phyloP scores from a whole-genome alignment of 179 eudicot genomes.

The Silene vulgaris region DNA sequence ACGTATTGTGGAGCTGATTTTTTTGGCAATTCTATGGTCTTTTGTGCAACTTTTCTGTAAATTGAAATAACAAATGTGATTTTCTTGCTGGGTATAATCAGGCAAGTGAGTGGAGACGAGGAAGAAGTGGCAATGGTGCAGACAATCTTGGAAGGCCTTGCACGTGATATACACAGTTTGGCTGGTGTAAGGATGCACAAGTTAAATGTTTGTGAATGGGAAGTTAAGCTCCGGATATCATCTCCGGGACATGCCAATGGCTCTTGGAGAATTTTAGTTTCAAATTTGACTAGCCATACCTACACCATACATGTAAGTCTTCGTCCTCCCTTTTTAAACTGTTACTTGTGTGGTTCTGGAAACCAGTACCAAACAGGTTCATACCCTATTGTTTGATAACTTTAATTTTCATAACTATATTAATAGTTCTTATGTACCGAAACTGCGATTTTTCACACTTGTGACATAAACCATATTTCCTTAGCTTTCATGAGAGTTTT shows the following conservation, averaged over 20 bases:
- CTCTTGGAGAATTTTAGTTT: slow-evolving; percentile 83
- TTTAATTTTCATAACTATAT: no score
- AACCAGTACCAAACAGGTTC: background rate
- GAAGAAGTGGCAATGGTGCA: slow-evolving; percentile 61
- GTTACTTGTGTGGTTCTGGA: background rate
- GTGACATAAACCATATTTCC: background rate
- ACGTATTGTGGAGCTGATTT: background rate
- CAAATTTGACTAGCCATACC: slow-evolving; percentile 92
- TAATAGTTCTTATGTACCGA: background rate
- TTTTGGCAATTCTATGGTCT: background rate
- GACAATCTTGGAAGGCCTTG: slow-evolving; percentile 60
- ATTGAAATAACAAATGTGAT: background rate
- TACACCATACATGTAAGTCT: slow-evolving; percentile 79
- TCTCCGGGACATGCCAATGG: slow-evolving; percentile 79
- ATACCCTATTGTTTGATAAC: no score
- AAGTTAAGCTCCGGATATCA: slow-evolving; percentile 81
- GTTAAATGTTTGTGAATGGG: slow-evolving; percentile 93
- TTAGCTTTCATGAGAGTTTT: background rate
- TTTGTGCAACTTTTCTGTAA: slow-evolving; percentile 9
- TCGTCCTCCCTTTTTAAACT: background rate
- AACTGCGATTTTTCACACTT: background rate
- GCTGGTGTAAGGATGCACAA: slow-evolving; percentile 88
- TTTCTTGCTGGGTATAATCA: slow-evolving; percentile 26
- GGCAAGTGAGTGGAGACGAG: slow-evolving; percentile 51
- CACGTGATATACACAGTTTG: slow-evolving; percentile 58